Evolutionary conservation across 2,329 filamentous ascomycete genomes (phyloP), one percentile per base, ranked within the genome.

Genomic region (Epichloe hybrida): DNA sequence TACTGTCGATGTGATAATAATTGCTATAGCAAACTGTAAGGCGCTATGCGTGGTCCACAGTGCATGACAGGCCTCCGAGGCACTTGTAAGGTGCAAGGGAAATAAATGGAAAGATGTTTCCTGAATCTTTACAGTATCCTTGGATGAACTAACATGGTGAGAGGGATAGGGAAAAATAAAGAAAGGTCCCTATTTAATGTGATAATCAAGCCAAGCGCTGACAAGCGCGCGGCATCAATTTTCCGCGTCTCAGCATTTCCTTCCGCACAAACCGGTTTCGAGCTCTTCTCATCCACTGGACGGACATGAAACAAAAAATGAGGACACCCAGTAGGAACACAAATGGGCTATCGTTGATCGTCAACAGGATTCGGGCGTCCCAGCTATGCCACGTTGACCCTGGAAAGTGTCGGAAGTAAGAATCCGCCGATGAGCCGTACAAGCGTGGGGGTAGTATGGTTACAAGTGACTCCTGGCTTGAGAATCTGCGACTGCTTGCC

Each of bases 301-400:
- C 17, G 6, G 15, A 39, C 15, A 27, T 31, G 21, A 13, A 40
- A n/a, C 36, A 40, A 3, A 9, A n/a, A 3, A 48, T 15, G 3
- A 48, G 31, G 1, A 21, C 2, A 40, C 36, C 5, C 23, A 48
- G 2, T 2, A 7, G 13, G 15, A 34, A 48, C 4, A 39, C 12
- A 21, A 44, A 12, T n/a, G 46, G 41, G 9, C 41, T 38, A 31
- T 23, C n/a, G n/a, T 13, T 36, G 7, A 38, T 31, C 7, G n/a
- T 17, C 23, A 39, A 20, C 3, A 40, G 15, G 2, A 40, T 7
- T 12, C 15, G 12, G 31, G 31, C 41, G 36, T 50, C 49, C 49
- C 49, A 50, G 20, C 49, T 21, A 23, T 50, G 42, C 49, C 48
- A 50, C 21, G 48, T 39, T 8, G 49, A 50, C 17, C 42, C 49